Evolutionary conservation across 306 rosid species (phyloP), one percentile per base, ranked within the genome.

Genomic region (Mimosa pudica): DNA sequence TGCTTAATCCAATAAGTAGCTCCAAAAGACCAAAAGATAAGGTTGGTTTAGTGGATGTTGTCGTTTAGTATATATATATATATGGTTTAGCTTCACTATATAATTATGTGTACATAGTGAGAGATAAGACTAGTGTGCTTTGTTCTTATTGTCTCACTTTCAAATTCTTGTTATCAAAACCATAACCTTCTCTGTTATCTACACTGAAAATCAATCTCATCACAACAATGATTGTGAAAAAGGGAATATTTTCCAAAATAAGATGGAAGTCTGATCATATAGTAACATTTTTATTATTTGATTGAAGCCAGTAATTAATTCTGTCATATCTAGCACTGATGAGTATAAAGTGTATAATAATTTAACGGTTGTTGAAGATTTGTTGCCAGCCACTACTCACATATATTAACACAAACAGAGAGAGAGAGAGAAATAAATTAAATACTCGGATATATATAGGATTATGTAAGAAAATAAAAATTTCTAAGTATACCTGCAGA

Each of bases 21-120:
- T 75, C 83, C 77, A 63, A 55, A 84, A 84, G 88, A 81, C 83
- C 77, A 63, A 55, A 84, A 84, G 88, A 81, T 90, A 86, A 82
- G 87, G 82, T 82, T 79, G 82, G 74, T 76, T 80, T 86, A 80
- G 90, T 89, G 91, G 81, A 65, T 61, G 73, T 77, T 86, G 78
- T 73, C 83, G 72, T 86, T 81, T 88, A 82, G 75, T 68, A 55
- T 24, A 24, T 24, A 24, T 24, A 24, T 24, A 1, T n/a, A 1
- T 24, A 24, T 71, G 38, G 57, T 71, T 58, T 71, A 14, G 57
- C 57, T 51, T 51, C 84, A 75, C 33, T 7, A 52, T 46, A 46
- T 46, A 51, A 7, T n/a, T 6, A 17, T 70, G 58, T 71, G 38
- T 70, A 9, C 10, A 4, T 36, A 10, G 67, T 9, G 67, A 61